A percentile compares a stretch with the other conserved stretches of the same genome.
phyloP scores from a whole-genome alignment of 805 yeast species.

The Candida sanyiensis region DNA sequence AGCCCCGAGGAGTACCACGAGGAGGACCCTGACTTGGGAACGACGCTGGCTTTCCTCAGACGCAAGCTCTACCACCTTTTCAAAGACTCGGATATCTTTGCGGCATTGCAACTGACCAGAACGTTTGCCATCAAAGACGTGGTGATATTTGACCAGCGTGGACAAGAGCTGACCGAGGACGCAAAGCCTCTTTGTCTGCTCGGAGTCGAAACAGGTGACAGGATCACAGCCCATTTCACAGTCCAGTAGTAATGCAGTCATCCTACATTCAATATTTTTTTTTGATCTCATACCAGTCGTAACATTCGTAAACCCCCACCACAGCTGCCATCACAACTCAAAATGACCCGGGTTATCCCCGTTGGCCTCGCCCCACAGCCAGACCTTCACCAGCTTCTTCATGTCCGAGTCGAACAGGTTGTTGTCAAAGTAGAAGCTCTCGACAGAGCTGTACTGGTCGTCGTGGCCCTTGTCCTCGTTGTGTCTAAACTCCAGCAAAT shows the following conservation, averaged over 20 bases:
- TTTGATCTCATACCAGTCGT: background rate
- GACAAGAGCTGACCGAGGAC: slow-evolving; percentile 33
- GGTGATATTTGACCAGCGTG: slow-evolving; percentile 28
- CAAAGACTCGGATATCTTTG: slow-evolving; percentile 35
- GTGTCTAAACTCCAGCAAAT: slow-evolving; percentile 12
- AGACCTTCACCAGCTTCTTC: slow-evolving; percentile 51
- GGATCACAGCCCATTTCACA: slow-evolving; percentile 29
- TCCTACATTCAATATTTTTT: background rate
- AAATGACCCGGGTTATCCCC: no score
- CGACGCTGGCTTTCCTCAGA: slow-evolving; percentile 59
- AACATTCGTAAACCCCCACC: no score
- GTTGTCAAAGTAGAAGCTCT: slow-evolving; percentile 5
- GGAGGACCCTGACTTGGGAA: slow-evolving; percentile 63
- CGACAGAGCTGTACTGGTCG: slow-evolving; percentile 8
- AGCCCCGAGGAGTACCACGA: slow-evolving; percentile 67
- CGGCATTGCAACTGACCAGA: slow-evolving; percentile 15
- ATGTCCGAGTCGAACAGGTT: slow-evolving; percentile 30
- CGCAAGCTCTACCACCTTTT: slow-evolving; percentile 50
- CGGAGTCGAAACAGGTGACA: slow-evolving; percentile 50
- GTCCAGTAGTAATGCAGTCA: background rate
- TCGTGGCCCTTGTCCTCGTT: slow-evolving; percentile 6
- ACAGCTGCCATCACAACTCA: background rate
- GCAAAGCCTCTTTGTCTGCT: slow-evolving; percentile 43
- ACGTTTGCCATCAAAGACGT: slow-evolving; percentile 30
- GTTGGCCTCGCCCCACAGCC: slow-evolving; percentile 60